phyloP scores from a whole-genome alignment of 768 basidiomycete genomes.

The Mrakia hoshinonis region DNA sequence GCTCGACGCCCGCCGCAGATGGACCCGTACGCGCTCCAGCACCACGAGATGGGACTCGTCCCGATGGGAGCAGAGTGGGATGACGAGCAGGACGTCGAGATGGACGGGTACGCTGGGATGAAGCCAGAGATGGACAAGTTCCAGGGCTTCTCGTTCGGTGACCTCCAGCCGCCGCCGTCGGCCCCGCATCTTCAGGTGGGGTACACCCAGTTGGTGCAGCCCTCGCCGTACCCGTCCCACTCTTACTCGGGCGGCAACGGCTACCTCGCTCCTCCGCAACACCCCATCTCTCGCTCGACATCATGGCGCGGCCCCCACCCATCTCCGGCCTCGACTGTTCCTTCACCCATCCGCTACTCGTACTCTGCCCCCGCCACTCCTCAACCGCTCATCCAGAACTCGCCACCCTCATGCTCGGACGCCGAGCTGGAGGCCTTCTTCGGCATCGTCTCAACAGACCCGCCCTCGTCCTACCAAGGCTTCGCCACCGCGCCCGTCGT shows the following conservation, averaged over 20 bases:
- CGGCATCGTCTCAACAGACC: slow-evolving; percentile 19
- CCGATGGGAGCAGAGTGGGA: neutral
- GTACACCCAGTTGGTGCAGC: neutral
- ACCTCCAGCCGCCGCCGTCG: neutral
- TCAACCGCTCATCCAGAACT: neutral
- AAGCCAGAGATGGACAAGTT: neutral
- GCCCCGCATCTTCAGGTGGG: neutral
- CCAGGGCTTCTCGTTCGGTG: neutral
- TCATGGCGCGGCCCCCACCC: neutral
- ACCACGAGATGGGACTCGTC: neutral
- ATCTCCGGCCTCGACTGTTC: neutral
- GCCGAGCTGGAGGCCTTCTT: slow-evolving; percentile 17
- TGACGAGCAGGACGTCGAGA: neutral
- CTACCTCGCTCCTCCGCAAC: neutral
- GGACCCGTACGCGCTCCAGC: neutral
- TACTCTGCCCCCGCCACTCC: neutral
- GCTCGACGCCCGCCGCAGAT: neutral
- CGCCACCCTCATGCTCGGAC: neutral
- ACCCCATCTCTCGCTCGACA: neutral
- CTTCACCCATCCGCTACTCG: neutral
- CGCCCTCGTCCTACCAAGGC: slow-evolving; percentile 9
- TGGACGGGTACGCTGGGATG: neutral
- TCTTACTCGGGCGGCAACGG: neutral
- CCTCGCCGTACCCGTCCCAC: neutral
- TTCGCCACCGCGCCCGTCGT: slow-evolving; percentile 10